These are phyloP conservation scores for Phytophthora citricola DNA, from an alignment of 352 stramenopile genomes.

Conservation along the genomic window DNA sequence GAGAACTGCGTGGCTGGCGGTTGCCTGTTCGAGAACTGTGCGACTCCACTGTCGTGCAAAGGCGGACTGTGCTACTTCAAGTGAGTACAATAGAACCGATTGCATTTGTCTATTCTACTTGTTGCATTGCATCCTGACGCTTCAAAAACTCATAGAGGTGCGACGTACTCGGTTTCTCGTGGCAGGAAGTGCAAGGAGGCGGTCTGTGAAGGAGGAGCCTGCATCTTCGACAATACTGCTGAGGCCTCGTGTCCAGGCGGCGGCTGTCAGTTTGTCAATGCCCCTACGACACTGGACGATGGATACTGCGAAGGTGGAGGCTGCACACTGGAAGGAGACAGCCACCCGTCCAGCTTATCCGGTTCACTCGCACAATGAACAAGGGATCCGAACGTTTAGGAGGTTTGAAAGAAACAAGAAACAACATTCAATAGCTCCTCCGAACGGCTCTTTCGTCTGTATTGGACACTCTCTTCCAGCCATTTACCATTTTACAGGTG, in stretches of 20 bases:
- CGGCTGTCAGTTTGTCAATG: constrained; percentile 59
- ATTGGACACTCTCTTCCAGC: background rate
- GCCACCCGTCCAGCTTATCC: constrained; percentile 48
- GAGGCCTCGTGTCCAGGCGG: constrained; percentile 52
- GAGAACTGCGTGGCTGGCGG: constrained; percentile 48
- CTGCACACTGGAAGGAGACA: constrained; percentile 53
- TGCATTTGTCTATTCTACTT: background rate
- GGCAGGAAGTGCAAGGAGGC: constrained; percentile 58
- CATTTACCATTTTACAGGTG: constrained; percentile 5
- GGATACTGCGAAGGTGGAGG: constrained; percentile 65
- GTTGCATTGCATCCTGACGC: constrained; percentile 1
- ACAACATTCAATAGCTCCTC: too few species aligned
- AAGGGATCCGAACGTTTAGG: too few species aligned
- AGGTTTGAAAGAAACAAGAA: too few species aligned
- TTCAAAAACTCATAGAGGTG: constrained; percentile 32
- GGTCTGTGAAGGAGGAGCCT: constrained; percentile 57
- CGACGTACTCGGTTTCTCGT: constrained; percentile 39
- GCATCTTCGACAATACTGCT: constrained; percentile 55
- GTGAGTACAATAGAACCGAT: constrained; percentile 26
- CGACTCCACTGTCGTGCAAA: constrained; percentile 44
- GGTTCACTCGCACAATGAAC: constrained; percentile 54
- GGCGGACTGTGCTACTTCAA: constrained; percentile 67
- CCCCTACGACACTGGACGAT: constrained; percentile 47
- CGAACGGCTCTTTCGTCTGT: background rate
- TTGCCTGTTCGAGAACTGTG: constrained; percentile 65